Percentiles rank a stretch among this genome's conserved stretches.
phyloP scores from a whole-genome alignment of 495 filamentous ascomycete species.

The Aspergillus wentii region DNA sequence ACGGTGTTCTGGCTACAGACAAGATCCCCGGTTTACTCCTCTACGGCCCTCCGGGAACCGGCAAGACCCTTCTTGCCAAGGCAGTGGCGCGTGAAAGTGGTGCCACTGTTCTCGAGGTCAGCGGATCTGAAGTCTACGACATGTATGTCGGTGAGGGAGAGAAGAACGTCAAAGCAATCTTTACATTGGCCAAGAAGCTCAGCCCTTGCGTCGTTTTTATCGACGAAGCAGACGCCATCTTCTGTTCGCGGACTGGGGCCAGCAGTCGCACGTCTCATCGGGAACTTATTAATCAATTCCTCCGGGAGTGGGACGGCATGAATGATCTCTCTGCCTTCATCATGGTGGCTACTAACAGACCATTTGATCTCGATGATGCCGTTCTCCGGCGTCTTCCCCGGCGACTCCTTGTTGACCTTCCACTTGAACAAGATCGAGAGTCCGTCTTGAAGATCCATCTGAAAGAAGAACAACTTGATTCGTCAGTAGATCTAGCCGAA shows the following conservation, averaged over 20 bases:
- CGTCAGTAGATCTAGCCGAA: conserved; percentile 61
- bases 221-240: conserved; percentile 92
- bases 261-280: conserved; percentile 62
- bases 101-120: conserved; percentile 74
- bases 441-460: conserved; percentile 83
- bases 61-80: conserved; percentile 92
- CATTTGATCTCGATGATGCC: conserved; percentile 93
- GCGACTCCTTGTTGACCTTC: conserved; percentile 82
- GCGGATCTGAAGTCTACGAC: conserved; percentile 79
- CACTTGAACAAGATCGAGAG: conserved; percentile 68
- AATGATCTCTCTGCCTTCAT: conserved; percentile 84
- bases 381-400: conserved; percentile 79
- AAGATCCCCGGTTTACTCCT: conserved; percentile 85
- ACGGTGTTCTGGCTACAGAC: conserved; percentile 88
- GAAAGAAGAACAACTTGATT: conserved; percentile 66
- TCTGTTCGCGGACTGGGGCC: conserved; percentile 62
- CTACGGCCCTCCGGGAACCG: conserved; percentile 93
- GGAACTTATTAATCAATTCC: conserved; percentile 95
- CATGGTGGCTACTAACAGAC: conserved; percentile 97
- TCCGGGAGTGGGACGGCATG: conserved; percentile 98
- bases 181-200: conserved; percentile 84
- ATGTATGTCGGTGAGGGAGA: conserved; percentile 96
- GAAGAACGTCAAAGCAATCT: conserved; percentile 94
- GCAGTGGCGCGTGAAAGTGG: conserved; percentile 93
- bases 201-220: conserved; percentile 95